Evolutionary conservation across 441 rosid species (phyloP).

Genomic region (Breynia disticha): DNA sequence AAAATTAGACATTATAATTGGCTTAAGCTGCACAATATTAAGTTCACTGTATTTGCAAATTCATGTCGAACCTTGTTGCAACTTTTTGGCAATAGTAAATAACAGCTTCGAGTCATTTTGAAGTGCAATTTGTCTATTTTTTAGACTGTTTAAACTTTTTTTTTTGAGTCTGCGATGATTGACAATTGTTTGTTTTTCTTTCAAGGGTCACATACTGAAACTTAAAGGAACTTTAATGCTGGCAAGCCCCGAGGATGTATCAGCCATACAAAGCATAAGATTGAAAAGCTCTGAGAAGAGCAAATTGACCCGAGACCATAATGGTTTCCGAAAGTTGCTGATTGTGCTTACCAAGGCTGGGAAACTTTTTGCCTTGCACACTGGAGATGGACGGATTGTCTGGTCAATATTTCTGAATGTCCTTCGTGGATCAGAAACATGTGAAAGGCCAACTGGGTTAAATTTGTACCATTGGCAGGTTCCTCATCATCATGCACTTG

Average conservation of each 20-base stretch:
- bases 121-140: too few relatives aligned
- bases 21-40: too few relatives aligned
- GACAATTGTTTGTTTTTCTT: not conserved
- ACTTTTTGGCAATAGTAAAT: too few relatives aligned
- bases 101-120: too few relatives aligned
- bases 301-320: conserved; percentile 97
- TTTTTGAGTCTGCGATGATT: too few relatives aligned
- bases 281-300: conserved; percentile 83
- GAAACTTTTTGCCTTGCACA: conserved; percentile 87
- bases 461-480: conserved; percentile 85
- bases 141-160: too few relatives aligned
- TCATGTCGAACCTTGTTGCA: too few relatives aligned
- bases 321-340: conserved; percentile 91
- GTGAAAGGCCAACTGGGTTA: conserved; percentile 50
- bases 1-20: too few relatives aligned
- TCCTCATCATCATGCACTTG: conserved; percentile 98
- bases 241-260: conserved; percentile 92
- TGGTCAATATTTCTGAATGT: conserved; percentile 74
- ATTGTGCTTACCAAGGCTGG: conserved; percentile 82
- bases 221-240: conserved; percentile 93
- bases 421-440: conserved; percentile 50
- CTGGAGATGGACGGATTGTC: conserved; percentile 91
- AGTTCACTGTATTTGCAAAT: too few relatives aligned
- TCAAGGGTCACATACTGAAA: conserved; percentile 85
- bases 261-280: conserved; percentile 75